A percentile compares a stretch with the other conserved stretches of the same genome.
phyloP scores from a whole-genome alignment of 192 early-diverging fungal genomes.

The Gaertneriomyces semiglobifer region DNA sequence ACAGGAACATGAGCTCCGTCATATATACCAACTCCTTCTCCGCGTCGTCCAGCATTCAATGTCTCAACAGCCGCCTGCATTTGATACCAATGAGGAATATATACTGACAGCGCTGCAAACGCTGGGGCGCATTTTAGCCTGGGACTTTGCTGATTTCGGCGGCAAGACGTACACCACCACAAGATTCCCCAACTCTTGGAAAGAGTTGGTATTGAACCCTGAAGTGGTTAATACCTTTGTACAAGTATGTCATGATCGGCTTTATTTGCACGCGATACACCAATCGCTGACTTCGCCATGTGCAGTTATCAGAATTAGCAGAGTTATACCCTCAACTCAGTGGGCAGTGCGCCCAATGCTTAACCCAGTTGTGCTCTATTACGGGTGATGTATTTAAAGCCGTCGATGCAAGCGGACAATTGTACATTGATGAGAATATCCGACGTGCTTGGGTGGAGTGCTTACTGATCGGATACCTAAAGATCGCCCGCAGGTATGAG shows the following conservation, averaged over 20 bases:
- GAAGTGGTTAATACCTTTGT: slow-evolving; percentile 67
- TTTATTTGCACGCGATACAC: too few relatives aligned
- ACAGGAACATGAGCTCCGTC: slow-evolving; percentile 43
- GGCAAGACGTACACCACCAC: too few relatives aligned
- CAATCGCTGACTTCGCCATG: too few relatives aligned
- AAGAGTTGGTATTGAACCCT: slow-evolving; percentile 46
- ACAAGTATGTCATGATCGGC: slow-evolving; percentile 3
- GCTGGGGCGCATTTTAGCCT: slow-evolving; percentile 49
- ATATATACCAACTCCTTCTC: slow-evolving; percentile 51
- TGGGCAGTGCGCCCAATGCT: too few relatives aligned
- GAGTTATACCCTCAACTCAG: too few relatives aligned
- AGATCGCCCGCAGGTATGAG: slow-evolving; percentile 54
- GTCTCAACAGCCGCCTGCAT: slow-evolving; percentile 15
- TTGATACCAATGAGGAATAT: slow-evolving; percentile 12
- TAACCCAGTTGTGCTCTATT: too few relatives aligned
- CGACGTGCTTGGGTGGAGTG: slow-evolving; percentile 52
- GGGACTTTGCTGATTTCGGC: slow-evolving; percentile 32
- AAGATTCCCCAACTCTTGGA: slow-evolving; percentile 46
- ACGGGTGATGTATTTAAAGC: slow-evolving; percentile 42
- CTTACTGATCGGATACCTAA: slow-evolving; percentile 52
- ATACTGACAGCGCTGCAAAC: slow-evolving; percentile 32
- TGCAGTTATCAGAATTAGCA: too few relatives aligned
- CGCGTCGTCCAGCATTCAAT: slow-evolving; percentile 48
- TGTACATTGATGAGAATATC: slow-evolving; percentile 44
- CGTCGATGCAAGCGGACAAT: slow-evolving; percentile 39